These are phyloP conservation scores for Pythium utonaiense DNA, from an alignment of 352 stramenopile genomes.

Conservation along the genomic window DNA sequence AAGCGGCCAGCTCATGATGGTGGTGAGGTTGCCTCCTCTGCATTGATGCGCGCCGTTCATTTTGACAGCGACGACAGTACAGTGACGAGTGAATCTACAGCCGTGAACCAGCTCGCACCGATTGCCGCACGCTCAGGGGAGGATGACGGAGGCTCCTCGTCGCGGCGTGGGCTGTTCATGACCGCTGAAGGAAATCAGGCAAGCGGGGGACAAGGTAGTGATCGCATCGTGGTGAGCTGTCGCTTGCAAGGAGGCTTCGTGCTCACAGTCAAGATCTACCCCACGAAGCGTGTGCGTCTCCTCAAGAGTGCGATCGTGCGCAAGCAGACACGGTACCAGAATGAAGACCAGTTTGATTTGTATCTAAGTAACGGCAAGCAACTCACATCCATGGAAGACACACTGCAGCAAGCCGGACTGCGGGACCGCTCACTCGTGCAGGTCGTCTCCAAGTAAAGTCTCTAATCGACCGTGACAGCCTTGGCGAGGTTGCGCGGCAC, in stretches of 20 bases:
- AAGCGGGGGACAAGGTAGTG: constrained; percentile 3
- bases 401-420: constrained; percentile 33
- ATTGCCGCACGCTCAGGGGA: background rate
- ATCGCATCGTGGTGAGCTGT: constrained; percentile 45
- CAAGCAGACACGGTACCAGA: constrained; percentile 42
- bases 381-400: constrained; percentile 33
- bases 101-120: background rate
- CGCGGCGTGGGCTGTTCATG: background rate
- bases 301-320: constrained; percentile 47
- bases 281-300: constrained; percentile 40
- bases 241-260: constrained; percentile 54
- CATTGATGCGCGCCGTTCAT: background rate
- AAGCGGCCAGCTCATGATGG: background rate
- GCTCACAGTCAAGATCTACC: constrained; percentile 36
- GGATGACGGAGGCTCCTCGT: constrained; percentile 3
- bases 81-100: background rate
- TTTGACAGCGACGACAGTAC: background rate
- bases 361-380: constrained; percentile 37
- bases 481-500: constrained; percentile 98
- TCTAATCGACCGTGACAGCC: constrained; percentile 98
- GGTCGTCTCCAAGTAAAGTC: constrained; percentile 25
- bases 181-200: background rate
- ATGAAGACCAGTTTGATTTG: constrained; percentile 51
- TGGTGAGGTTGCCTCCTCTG: background rate
- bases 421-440: constrained; percentile 41